Evolutionary conservation across 2,329 filamentous ascomycete species (phyloP).

Genomic region (Aspergillus texensis): DNA sequence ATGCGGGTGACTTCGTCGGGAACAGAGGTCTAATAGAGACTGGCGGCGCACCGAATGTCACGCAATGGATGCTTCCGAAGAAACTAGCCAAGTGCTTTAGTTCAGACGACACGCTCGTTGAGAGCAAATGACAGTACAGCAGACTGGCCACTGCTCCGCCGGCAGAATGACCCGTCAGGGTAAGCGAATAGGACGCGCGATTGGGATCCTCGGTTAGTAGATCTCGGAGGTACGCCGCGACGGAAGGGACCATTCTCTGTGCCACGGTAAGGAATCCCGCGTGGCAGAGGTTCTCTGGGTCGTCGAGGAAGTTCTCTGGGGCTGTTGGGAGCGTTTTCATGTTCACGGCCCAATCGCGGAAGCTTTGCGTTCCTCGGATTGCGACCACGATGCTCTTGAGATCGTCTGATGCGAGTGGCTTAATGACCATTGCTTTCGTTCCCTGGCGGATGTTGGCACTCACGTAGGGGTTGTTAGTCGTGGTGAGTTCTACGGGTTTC

Average conservation of each 20-base stretch:
- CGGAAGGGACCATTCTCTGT: slow-evolving; percentile 71
- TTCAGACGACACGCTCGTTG: slow-evolving; percentile 58
- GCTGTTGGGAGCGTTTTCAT: slow-evolving; percentile 68
- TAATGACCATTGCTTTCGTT: slow-evolving; percentile 85
- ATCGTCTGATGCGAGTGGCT: slow-evolving; percentile 76
- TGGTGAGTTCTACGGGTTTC: not conserved
- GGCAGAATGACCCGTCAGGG: slow-evolving; percentile 85
- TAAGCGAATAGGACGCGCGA: slow-evolving; percentile 67
- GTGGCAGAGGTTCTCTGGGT: slow-evolving; percentile 76
- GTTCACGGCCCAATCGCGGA: slow-evolving; percentile 87
- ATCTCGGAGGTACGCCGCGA: slow-evolving; percentile 69
- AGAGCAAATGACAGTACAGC: slow-evolving; percentile 80
- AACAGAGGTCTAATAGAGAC: slow-evolving; percentile 70
- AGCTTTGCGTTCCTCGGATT: slow-evolving; percentile 76
- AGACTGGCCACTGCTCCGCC: slow-evolving; percentile 81
- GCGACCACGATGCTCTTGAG: slow-evolving; percentile 81
- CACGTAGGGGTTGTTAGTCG: slow-evolving; percentile 54
- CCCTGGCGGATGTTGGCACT: slow-evolving; percentile 71
- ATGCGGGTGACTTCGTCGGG: slow-evolving; percentile 53
- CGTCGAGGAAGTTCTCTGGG: slow-evolving; percentile 74
- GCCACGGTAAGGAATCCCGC: slow-evolving; percentile 78
- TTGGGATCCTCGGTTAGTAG: slow-evolving; percentile 72
- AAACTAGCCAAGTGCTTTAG: slow-evolving; percentile 68
- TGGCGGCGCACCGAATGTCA: slow-evolving; percentile 84
- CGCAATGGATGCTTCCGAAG: slow-evolving; percentile 80